Evolutionary conservation across 2,329 filamentous ascomycete species (phyloP).

Genomic region (Colletotrichum tabaci): DNA sequence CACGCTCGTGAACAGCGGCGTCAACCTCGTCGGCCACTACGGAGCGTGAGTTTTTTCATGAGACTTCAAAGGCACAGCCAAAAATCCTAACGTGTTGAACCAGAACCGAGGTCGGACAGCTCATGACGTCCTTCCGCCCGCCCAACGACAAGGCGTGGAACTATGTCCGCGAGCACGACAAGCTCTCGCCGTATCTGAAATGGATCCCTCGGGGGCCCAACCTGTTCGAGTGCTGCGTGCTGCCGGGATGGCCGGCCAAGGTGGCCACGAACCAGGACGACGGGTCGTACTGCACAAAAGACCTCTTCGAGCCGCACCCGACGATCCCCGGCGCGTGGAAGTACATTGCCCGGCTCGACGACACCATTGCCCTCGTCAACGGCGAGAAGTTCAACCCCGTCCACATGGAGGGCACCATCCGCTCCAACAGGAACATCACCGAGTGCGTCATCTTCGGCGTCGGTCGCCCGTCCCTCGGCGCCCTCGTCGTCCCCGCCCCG

Average conservation of each 20-base stretch:
- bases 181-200: slow-evolving; percentile 54
- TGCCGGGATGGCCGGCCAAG: slow-evolving; percentile 56
- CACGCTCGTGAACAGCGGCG: slow-evolving; percentile 64
- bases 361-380: slow-evolving; percentile 73
- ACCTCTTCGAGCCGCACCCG: slow-evolving; percentile 72
- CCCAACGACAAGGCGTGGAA: slow-evolving; percentile 72
- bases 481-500: slow-evolving; percentile 63
- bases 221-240: slow-evolving; percentile 55
- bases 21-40: slow-evolving; percentile 70
- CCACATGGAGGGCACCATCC: slow-evolving; percentile 70
- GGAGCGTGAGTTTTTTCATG: slow-evolving; percentile 61
- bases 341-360: slow-evolving; percentile 74
- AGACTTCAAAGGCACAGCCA: too few species aligned
- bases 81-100: slow-evolving; percentile 4
- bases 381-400: slow-evolving; percentile 80
- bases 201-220: slow-evolving; percentile 52
- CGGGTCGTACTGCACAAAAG: slow-evolving; percentile 74
- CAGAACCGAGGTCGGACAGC: slow-evolving; percentile 71
- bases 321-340: slow-evolving; percentile 69
- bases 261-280: slow-evolving; percentile 71
- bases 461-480: slow-evolving; percentile 69
- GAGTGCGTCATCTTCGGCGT: slow-evolving; percentile 75
- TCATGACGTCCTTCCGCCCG: slow-evolving; percentile 73
- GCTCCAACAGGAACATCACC: slow-evolving; percentile 58
- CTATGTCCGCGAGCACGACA: slow-evolving; percentile 66